These are phyloP conservation scores for Brettanomyces anomalus DNA, from an alignment of 805 yeast species.

Conservation along the genomic window DNA sequence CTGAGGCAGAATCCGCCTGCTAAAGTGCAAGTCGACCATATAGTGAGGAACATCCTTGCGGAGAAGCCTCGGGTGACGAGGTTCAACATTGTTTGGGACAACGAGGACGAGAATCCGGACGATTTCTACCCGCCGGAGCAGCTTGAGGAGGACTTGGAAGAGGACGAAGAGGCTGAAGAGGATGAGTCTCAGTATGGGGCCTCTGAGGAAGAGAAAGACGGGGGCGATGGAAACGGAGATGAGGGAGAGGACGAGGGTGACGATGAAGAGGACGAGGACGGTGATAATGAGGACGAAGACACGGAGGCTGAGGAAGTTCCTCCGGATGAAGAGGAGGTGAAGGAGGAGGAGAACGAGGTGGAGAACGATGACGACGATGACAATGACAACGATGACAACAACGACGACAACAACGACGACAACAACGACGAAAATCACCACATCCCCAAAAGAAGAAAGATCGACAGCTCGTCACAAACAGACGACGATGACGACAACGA, in stretches of 20 bases:
- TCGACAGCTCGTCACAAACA: slow-evolving; percentile 19
- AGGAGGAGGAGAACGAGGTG: slow-evolving; percentile 30
- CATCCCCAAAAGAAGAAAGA: slow-evolving; percentile 13
- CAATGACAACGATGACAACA: slow-evolving; percentile 29
- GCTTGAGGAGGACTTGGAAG: slow-evolving; percentile 55
- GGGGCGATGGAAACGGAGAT: slow-evolving; percentile 27
- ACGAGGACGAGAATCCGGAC: slow-evolving; percentile 44
- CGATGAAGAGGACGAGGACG: slow-evolving; percentile 9
- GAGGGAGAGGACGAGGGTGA: slow-evolving; percentile 19
- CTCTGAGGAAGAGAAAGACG: slow-evolving; percentile 34
- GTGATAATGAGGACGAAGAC: slow-evolving; percentile 27
- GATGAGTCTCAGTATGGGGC: slow-evolving; percentile 49
- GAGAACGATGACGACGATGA: slow-evolving; percentile 17
- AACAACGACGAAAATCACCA: slow-evolving; percentile 14
- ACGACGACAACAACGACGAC: slow-evolving; percentile 19
- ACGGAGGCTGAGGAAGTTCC: slow-evolving; percentile 17
- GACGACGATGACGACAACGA: slow-evolving; percentile 14
- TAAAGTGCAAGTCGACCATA: slow-evolving; percentile 88
- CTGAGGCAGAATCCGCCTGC: slow-evolving; percentile 88
- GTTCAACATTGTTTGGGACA: slow-evolving; percentile 96
- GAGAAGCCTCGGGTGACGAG: slow-evolving; percentile 97
- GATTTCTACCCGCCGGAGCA: slow-evolving; percentile 69
- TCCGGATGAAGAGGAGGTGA: slow-evolving; percentile 32
- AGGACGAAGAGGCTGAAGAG: slow-evolving; percentile 43
- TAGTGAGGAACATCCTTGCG: slow-evolving; percentile 87